Conservation (phyloP, 495 filamentous ascomycete species). For the Thermothielavioides terrestris region DNA sequence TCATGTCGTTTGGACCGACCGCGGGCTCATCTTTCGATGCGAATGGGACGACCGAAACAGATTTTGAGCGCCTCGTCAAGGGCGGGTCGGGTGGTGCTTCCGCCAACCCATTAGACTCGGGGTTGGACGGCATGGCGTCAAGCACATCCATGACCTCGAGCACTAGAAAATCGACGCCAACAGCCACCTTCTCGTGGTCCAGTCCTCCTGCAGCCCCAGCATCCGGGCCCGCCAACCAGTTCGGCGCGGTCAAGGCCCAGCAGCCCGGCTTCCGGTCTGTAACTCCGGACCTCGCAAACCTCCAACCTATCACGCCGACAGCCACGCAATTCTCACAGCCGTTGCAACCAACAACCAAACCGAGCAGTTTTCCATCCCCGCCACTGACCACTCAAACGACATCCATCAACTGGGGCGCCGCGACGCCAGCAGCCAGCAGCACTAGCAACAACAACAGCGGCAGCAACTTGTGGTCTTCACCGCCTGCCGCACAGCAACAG, state of each 20-base stretch:
- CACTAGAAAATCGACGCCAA: conserved; percentile 21
- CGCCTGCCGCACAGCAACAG: conserved; percentile 19
- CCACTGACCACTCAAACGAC: conserved; percentile 9
- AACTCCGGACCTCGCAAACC: conserved; percentile 45
- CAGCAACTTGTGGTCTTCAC: conserved; percentile 32
- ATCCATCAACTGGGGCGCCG: conserved; percentile 29
- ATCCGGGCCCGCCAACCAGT: conserved; percentile 16
- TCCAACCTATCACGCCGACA: conserved; percentile 42
- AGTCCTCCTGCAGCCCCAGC: conserved; percentile 27
- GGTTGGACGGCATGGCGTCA: conserved; percentile 32
- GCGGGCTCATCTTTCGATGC: conserved; percentile 41
- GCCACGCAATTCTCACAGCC: conserved; percentile 48
- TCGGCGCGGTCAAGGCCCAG: conserved; percentile 33
- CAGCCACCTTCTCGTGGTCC: conserved; percentile 53
- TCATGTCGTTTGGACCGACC: conserved; percentile 49
- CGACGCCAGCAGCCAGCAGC: conserved; percentile 7
- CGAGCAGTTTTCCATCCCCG: not conserved
- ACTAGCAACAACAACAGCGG: conserved; percentile 15
- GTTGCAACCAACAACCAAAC: conserved; percentile 27
- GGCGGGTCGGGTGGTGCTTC: conserved; percentile 37
- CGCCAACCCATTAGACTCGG: conserved; percentile 31
- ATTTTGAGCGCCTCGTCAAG: conserved; percentile 82
- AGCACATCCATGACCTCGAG: conserved; percentile 21
- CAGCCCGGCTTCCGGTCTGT: conserved; percentile 42
- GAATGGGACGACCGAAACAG: conserved; percentile 51